Conservation (phyloP, 2,329 filamentous ascomycete species). For the Claviceps digitariae region DNA sequence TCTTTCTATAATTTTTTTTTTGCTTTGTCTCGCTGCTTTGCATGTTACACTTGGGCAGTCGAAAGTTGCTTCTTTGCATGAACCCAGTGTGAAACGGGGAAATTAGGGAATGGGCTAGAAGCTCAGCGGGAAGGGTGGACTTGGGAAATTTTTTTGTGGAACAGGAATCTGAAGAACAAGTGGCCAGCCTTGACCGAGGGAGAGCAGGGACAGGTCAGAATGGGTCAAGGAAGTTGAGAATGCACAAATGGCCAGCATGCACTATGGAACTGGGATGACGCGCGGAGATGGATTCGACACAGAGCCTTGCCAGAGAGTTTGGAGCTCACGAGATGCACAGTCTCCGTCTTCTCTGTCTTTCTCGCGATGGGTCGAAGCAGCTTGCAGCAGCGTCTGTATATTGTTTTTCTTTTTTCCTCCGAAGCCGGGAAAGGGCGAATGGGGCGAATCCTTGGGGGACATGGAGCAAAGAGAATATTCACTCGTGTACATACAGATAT, state of each 20-base stretch:
- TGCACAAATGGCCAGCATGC: conserved; percentile 15
- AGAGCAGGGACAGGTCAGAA: not conserved
- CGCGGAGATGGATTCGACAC: not conserved
- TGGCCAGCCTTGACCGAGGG: conserved; percentile 13
- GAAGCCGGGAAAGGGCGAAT: not conserved
- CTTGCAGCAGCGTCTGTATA: conserved; percentile 17
- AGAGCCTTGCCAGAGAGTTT: not conserved
- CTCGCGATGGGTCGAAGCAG: conserved; percentile 8
- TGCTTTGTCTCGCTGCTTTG: conserved; percentile 10
- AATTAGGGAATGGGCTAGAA: conserved; percentile 1
- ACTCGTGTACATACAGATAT: not conserved
- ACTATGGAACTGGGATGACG: not conserved
- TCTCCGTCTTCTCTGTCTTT: not conserved
- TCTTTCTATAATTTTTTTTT: conserved; percentile 11
- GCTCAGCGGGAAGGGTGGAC: conserved; percentile 1
- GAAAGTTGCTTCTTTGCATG: conserved; percentile 8
- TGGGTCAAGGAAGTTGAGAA: conserved; percentile 17
- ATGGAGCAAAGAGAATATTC: not conserved
- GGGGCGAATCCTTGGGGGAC: conserved; percentile 1
- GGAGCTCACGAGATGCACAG: not conserved
- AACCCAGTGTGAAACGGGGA: conserved; percentile 7
- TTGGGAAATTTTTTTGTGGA: conserved; percentile 7
- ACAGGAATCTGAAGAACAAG: conserved; percentile 14
- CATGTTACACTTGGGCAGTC: conserved; percentile 11
- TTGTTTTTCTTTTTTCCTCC: conserved; percentile 12